phyloP scores from a whole-genome alignment of 1,284 basidiomycete species.

The Exobasidium cylindrosporum region DNA sequence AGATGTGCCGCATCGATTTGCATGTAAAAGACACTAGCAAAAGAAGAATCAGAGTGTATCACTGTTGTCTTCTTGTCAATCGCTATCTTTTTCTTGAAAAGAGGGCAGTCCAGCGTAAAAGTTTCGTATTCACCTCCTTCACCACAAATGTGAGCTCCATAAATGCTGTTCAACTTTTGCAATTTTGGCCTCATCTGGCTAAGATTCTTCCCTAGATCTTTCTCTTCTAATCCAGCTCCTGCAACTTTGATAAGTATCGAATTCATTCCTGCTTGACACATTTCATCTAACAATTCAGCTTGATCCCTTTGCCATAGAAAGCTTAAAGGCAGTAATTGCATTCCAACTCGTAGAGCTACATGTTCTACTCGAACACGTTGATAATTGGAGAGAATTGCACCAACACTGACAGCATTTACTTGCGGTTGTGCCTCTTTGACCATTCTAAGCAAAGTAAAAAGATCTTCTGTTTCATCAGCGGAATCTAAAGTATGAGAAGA shows the following conservation, averaged over 20 bases:
- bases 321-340: conserved; percentile 74
- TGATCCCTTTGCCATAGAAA: conserved; percentile 96
- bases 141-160: conserved; percentile 90
- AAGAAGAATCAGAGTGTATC: conserved; percentile 40
- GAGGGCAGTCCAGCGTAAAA: conserved; percentile 80
- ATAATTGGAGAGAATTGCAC: conserved; percentile 95
- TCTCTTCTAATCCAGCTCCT: conserved; percentile 77
- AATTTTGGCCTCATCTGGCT: conserved; percentile 73
- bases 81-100: conserved; percentile 76
- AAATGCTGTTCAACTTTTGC: conserved; percentile 69
- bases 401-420: conserved; percentile 82
- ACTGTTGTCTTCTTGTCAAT: conserved; percentile 57
- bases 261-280: conserved; percentile 76
- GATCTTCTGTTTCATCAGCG: conserved; percentile 95
- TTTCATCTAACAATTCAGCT: conserved; percentile 75
- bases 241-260: conserved; percentile 93
- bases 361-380: conserved; percentile 96
- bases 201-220: conserved; percentile 76
- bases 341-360: conserved; percentile 63
- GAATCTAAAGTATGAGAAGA: conserved; percentile 18
- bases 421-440: conserved; percentile 75
- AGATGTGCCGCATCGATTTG: conserved; percentile 30
- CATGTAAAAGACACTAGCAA: conserved; percentile 50
- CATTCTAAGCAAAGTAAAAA: conserved; percentile 70
- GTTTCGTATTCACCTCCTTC: conserved; percentile 99